phyloP scores from a whole-genome alignment of 345 rosid species.

The Arabidopsis arenosa region DNA sequence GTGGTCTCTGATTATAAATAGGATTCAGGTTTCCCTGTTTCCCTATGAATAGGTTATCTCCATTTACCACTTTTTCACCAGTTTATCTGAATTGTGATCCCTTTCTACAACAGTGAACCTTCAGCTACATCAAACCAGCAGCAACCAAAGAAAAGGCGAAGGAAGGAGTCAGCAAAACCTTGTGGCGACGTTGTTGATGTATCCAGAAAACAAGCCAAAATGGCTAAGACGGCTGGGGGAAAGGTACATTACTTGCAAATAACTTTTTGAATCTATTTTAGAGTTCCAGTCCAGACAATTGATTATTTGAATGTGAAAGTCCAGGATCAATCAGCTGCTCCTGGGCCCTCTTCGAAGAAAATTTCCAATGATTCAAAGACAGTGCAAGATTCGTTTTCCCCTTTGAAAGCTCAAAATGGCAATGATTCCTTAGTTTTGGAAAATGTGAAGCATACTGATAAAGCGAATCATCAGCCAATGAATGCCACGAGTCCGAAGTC shows the following conservation, averaged over 20 bases:
- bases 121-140: slow-evolving; percentile 58
- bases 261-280: slow-evolving; percentile 44
- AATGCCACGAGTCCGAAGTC: slow-evolving; percentile 51
- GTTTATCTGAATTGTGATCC: slow-evolving; percentile 12
- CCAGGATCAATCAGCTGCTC: slow-evolving; percentile 51
- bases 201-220: slow-evolving; percentile 60
- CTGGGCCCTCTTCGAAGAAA: slow-evolving; percentile 57
- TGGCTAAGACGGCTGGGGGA: slow-evolving; percentile 51
- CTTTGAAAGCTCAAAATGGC: slow-evolving; percentile 53
- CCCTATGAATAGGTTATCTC: background rate
- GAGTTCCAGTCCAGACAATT: slow-evolving; percentile 42
- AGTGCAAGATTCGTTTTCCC: slow-evolving; percentile 48
- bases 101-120: slow-evolving; percentile 60
- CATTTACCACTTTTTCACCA: background rate
- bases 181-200: slow-evolving; percentile 60
- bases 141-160: slow-evolving; percentile 82
- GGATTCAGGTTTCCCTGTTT: background rate
- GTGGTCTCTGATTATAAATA: background rate
- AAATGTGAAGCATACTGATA: slow-evolving; percentile 60
- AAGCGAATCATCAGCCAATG: slow-evolving; percentile 55
- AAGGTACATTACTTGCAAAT: slow-evolving; percentile 50
- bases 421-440: slow-evolving; percentile 49
- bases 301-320: slow-evolving; percentile 50
- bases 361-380: slow-evolving; percentile 58
- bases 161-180: slow-evolving; percentile 67